Evolutionary conservation across 106 monocot species (phyloP).

Genomic region (Cymbidium sinense): DNA sequence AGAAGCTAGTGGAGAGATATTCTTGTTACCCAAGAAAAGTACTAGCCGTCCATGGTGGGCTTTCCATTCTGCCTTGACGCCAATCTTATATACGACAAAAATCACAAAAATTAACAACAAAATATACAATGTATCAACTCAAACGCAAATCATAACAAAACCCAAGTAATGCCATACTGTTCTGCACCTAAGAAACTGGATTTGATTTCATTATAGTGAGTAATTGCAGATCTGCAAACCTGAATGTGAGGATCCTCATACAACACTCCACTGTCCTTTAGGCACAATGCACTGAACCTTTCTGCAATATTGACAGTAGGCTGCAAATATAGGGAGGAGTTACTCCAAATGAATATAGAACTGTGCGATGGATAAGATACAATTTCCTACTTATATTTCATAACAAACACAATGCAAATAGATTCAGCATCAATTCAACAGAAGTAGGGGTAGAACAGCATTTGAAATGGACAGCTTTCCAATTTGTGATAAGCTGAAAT

Average conservation of each 20-base stretch:
- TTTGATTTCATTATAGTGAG: neutral
- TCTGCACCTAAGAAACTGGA: neutral
- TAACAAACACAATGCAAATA: neutral
- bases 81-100: slow-evolving; percentile 45
- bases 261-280: slow-evolving; percentile 93
- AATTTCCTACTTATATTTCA: slow-evolving; percentile 3
- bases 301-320: slow-evolving; percentile 79
- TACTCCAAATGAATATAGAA: neutral
- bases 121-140: neutral
- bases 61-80: slow-evolving; percentile 91
- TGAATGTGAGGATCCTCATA: slow-evolving; percentile 96
- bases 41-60: slow-evolving; percentile 79
- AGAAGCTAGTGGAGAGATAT: slow-evolving; percentile 68
- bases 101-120: neutral
- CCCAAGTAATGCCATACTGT: neutral
- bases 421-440: neutral
- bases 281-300: slow-evolving; percentile 70
- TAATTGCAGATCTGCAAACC: slow-evolving; percentile 33
- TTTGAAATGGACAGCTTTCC: neutral
- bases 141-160: slow-evolving; percentile 2
- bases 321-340: slow-evolving; percentile 34
- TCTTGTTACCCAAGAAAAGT: slow-evolving; percentile 98
- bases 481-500: neutral
- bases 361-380: neutral
- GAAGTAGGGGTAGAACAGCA: neutral